Evolutionary conservation across 1,284 basidiomycete species (phyloP), one percentile per base, ranked within the genome.

Genomic region (Rhodotorula sp.): DNA sequence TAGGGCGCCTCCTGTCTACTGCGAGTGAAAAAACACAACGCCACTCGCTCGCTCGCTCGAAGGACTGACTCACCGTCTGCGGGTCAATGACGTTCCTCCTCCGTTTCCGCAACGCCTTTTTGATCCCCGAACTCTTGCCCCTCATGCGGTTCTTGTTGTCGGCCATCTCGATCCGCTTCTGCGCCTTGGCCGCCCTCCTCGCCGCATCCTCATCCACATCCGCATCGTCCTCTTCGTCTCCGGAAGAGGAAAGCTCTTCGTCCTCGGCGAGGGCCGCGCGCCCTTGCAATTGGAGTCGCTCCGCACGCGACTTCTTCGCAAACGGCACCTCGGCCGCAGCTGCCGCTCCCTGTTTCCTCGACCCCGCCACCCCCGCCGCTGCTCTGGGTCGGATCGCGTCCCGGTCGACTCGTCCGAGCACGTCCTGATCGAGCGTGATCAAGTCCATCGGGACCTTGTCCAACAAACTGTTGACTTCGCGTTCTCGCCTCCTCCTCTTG

Each of bases 371-470:
- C 29, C 16, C 26, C 29, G 54, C 15, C 14, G 52, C 58, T 18
- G 23, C 58, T 43, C 43, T 60, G 39, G 43, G 58, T 14, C 26
- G 16, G 46, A 60, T 26, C 54, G 54, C 58, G 0, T 47, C 58
- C n/a, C 75, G 70, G 49, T 80, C 79, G 10, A 81, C 60, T 43
- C 78, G 74, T 8, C 82, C 82, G 15, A 82, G 70, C 54, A 92
- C 88, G 69, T 93, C 89, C 0, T 92, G 88, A 81, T 97, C 92
- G 69, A 98, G 86, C 1, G 91, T 87, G 78, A 99, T 99, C 84
- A 97, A 88, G 75, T 97, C 94, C 5, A 93, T 90, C 83, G 91
- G 91, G 73, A 98, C 90, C 91, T 98, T 99, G 82, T 99, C 96
- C 76, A 99, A 83, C 48, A 99, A 86, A 56, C 85, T 86, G 80